These are phyloP conservation scores for Lodderomyces orthopsilosis DNA, from an alignment of 1,139 yeast species.

Conservation along the genomic window DNA sequence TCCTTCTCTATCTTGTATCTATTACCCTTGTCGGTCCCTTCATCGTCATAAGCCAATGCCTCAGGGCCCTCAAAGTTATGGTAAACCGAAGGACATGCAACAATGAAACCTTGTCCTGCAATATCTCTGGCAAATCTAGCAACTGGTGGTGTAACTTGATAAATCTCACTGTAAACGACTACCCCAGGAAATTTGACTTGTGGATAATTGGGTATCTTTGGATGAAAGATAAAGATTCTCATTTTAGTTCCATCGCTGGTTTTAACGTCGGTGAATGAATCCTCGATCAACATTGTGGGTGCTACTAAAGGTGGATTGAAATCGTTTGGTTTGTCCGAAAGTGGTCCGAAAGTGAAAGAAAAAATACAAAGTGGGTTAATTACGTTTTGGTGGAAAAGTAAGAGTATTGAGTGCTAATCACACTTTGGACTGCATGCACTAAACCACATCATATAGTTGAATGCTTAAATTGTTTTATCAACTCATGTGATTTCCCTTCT, in stretches of 20 bases:
- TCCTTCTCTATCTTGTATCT: conserved; percentile 65
- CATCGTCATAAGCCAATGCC: conserved; percentile 65
- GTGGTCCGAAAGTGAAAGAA: too few species aligned
- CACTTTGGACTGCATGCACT: too few species aligned
- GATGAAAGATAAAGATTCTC: conserved; percentile 66
- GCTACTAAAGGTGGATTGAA: neutral
- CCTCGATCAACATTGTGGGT: conserved; percentile 60
- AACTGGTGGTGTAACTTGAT: conserved; percentile 80
- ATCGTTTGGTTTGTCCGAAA: neutral
- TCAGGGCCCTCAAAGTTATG: conserved; percentile 69
- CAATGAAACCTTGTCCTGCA: conserved; percentile 78
- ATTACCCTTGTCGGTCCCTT: conserved; percentile 78
- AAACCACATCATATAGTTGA: too few species aligned
- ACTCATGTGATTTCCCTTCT: too few species aligned
- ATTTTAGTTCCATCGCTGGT: conserved; percentile 68
- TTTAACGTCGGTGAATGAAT: conserved; percentile 59
- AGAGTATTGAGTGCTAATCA: too few species aligned
- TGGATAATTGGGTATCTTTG: conserved; percentile 69
- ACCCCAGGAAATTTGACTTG: conserved; percentile 79
- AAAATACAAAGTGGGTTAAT: too few species aligned
- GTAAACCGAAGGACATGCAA: conserved; percentile 74
- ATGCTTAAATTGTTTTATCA: too few species aligned
- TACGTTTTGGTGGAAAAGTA: too few species aligned
- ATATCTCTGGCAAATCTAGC: conserved; percentile 73
- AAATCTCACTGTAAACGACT: conserved; percentile 70